A percentile compares a stretch with the other conserved stretches of the same genome.
phyloP scores from a whole-genome alignment of 2,329 filamentous ascomycete species.

The Colletotrichum cordylinicola region DNA sequence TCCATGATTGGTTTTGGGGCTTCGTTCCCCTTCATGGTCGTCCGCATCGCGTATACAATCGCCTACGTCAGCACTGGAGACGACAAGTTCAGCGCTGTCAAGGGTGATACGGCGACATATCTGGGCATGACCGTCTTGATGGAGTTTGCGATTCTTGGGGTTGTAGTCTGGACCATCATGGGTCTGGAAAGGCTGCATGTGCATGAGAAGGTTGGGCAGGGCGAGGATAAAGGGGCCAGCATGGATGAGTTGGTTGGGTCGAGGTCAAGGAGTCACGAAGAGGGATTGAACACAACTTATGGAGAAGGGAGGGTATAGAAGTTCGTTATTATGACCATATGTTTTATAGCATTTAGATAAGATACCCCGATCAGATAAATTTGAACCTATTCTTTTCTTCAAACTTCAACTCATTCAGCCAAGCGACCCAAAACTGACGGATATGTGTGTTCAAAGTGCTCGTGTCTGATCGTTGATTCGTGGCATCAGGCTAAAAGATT shows the following conservation, averaged over 20 bases:
- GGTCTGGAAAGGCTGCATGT: not conserved
- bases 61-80: conserved; percentile 23
- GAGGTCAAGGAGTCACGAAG: not conserved
- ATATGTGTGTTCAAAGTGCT: no score
- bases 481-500: no score
- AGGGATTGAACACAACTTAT: not conserved
- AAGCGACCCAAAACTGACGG: no score
- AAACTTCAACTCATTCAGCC: no score
- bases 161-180: conserved; percentile 11
- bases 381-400: no score
- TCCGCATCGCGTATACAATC: conserved; percentile 23
- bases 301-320: not conserved
- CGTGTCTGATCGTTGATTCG: no score
- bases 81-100: conserved; percentile 19
- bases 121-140: conserved; percentile 19
- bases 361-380: not conserved
- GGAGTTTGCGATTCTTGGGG: conserved; percentile 8
- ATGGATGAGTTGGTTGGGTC: not conserved
- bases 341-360: not conserved
- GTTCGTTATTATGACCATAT: accelerated
- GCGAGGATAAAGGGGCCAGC: not conserved
- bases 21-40: conserved; percentile 16
- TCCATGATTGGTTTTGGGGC: conserved; percentile 12
- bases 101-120: conserved; percentile 16
- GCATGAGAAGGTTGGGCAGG: not conserved